phyloP scores from a whole-genome alignment of 441 rosid species.

The Syzygium malaccense region DNA sequence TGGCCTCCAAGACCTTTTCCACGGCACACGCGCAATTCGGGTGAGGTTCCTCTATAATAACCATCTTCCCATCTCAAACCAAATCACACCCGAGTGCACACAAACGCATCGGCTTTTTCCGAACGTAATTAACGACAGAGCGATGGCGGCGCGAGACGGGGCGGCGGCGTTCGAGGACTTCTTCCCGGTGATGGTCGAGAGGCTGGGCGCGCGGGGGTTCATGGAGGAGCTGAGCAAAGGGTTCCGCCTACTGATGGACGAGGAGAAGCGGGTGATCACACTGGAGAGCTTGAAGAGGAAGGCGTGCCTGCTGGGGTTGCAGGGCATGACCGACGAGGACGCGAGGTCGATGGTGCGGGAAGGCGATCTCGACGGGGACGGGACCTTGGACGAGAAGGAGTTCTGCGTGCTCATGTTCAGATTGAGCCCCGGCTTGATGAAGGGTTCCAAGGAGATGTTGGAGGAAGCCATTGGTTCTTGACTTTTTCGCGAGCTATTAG shows the following conservation, averaged over 20 bases:
- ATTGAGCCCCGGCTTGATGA: slow-evolving; percentile 31
- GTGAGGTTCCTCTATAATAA: background rate
- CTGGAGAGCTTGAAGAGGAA: slow-evolving; percentile 31
- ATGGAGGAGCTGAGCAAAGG: slow-evolving; percentile 31
- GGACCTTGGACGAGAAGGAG: slow-evolving; percentile 28
- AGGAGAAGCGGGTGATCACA: slow-evolving; percentile 20
- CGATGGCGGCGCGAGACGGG: slow-evolving; percentile 20
- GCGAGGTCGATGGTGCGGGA: slow-evolving; percentile 23
- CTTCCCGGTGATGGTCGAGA: slow-evolving; percentile 33
- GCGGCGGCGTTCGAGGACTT: slow-evolving; percentile 27
- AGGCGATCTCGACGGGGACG: slow-evolving; percentile 35
- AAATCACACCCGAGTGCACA: background rate
- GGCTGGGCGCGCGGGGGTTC: slow-evolving; percentile 24
- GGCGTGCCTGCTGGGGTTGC: slow-evolving; percentile 19
- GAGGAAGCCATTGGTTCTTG: slow-evolving; percentile 12
- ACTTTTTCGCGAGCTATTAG: slow-evolving; percentile 6
- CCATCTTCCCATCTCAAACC: background rate
- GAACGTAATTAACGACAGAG: background rate
- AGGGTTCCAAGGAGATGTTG: slow-evolving; percentile 19
- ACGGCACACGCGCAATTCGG: too few relatives aligned
- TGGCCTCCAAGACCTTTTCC: too few relatives aligned
- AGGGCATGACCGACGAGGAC: slow-evolving; percentile 25
- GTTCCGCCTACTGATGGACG: slow-evolving; percentile 28
- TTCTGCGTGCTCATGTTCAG: slow-evolving; percentile 37
- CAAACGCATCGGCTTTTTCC: background rate